Evolutionary conservation across 495 filamentous ascomycete genomes (phyloP).

Genomic region (Aspergillus diversus): DNA sequence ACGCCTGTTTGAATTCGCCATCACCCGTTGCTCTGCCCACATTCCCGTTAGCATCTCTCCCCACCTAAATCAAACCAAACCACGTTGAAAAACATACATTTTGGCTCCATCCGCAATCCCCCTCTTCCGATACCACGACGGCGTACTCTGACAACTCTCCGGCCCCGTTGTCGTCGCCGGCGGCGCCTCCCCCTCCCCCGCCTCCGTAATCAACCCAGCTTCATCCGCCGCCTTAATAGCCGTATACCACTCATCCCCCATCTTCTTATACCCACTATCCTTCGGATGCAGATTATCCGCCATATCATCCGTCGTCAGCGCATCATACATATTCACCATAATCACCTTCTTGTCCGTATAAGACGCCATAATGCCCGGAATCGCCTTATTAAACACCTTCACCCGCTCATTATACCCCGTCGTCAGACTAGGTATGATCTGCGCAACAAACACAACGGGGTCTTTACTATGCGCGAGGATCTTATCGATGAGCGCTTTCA

Average conservation of each 20-base stretch:
- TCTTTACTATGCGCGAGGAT: background rate
- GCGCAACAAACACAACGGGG: background rate
- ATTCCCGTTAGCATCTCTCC: too few species aligned
- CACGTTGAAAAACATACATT: background rate
- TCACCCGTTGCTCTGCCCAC: background rate
- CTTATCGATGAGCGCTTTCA: background rate
- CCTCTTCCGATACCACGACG: background rate
- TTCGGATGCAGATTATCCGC: conserved; percentile 1
- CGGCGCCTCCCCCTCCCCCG: background rate
- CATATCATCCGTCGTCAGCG: background rate
- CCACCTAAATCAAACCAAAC: too few species aligned
- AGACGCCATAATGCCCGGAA: background rate
- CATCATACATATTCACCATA: background rate
- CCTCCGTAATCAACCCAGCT: background rate
- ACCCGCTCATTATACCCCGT: background rate
- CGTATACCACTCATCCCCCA: background rate
- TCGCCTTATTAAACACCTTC: background rate
- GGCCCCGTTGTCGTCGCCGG: background rate
- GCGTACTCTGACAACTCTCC: background rate
- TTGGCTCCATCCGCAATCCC: background rate
- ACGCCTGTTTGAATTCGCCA: background rate
- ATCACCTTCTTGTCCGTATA: background rate
- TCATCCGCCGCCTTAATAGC: background rate
- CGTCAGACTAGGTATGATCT: background rate
- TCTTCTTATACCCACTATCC: background rate